Evolutionary conservation across 164 flowering plant species (phyloP).

Genomic region (Platanus orientalis): DNA sequence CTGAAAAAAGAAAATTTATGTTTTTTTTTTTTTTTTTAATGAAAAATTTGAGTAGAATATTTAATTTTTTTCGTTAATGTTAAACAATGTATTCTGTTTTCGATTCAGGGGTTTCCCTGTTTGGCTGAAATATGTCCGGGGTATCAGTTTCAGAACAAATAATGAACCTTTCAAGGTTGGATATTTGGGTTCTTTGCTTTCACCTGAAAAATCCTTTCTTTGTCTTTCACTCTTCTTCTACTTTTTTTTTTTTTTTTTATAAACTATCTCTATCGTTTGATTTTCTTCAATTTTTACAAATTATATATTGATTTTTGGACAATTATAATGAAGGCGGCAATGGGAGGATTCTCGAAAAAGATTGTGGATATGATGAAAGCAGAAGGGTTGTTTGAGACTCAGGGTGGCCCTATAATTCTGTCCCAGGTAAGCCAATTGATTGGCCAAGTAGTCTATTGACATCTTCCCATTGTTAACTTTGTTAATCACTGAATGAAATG

Average conservation of each 20-base stretch:
- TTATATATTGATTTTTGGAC: background rate
- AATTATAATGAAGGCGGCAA: constrained; percentile 37
- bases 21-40: background rate
- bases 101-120: constrained; percentile 87
- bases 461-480: background rate
- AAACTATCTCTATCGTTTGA: background rate
- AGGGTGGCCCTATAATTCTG: constrained; percentile 89
- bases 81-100: constrained; percentile 7
- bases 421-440: constrained; percentile 54
- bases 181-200: background rate
- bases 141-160: constrained; percentile 77
- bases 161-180: constrained; percentile 92
- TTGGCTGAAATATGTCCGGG: constrained; percentile 85
- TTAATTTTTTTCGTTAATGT: background rate
- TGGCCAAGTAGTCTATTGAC: background rate
- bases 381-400: constrained; percentile 60
- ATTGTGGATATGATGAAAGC: constrained; percentile 89
- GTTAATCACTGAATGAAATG: background rate
- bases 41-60: background rate
- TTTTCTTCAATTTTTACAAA: background rate
- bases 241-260: background rate
- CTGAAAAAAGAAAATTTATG: background rate
- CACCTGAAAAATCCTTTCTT: background rate
- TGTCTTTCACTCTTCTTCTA: background rate
- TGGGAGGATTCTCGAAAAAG: constrained; percentile 65